Evolutionary conservation across 163 green algal genomes (phyloP).

Genomic region (Chloroidium sp.): DNA sequence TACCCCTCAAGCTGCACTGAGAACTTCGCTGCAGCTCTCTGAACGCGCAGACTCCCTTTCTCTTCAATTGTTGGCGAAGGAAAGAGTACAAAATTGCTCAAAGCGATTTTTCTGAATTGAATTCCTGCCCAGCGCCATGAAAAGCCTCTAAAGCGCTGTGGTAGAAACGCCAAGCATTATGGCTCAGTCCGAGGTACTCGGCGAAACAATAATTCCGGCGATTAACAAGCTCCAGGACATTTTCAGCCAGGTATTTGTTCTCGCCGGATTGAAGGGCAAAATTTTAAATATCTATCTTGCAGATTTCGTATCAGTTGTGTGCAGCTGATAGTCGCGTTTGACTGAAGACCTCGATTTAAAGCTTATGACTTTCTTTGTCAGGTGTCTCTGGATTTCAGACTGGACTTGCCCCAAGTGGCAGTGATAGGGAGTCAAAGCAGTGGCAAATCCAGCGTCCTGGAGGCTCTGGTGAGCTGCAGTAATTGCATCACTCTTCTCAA

Average conservation of each 20-base stretch:
- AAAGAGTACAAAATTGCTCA: too few relatives aligned
- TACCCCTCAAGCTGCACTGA: too few relatives aligned
- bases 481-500: neutral
- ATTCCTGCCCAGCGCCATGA: too few relatives aligned
- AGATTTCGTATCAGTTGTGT: neutral
- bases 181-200: conserved; percentile 31
- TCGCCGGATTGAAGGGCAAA: neutral
- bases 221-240: conserved; percentile 94
- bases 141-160: too few relatives aligned
- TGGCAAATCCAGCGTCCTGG: conserved; percentile 91
- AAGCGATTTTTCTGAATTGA: too few relatives aligned
- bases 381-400: conserved; percentile 69
- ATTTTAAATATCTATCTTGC: neutral
- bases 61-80: too few relatives aligned
- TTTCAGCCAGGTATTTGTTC: conserved; percentile 60
- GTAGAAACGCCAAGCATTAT: neutral
- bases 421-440: conserved; percentile 91
- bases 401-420: conserved; percentile 87
- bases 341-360: neutral
- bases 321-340: neutral
- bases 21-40: too few relatives aligned
- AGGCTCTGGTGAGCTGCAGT: conserved; percentile 73
- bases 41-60: too few relatives aligned
- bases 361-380: conserved; percentile 18
- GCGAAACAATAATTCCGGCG: conserved; percentile 75